Conservation (phyloP, 2,329 filamentous ascomycete species). For the Talaromyces amestolkiae region DNA sequence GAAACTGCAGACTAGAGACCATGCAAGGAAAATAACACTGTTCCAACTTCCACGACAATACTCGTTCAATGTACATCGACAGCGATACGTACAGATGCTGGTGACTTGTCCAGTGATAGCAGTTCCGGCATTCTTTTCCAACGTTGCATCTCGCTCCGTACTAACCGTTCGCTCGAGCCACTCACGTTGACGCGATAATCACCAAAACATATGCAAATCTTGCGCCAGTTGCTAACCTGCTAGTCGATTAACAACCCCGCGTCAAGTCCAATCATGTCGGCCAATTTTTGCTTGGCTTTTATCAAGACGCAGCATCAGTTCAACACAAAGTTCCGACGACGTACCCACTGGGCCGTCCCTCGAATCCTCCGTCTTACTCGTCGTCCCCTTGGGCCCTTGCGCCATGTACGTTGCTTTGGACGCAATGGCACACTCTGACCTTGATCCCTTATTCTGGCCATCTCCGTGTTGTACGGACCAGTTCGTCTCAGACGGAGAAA, state of each 20-base stretch:
- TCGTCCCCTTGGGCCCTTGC: neutral
- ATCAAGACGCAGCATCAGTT: neutral
- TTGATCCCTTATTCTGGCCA: neutral
- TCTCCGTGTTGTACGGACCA: neutral
- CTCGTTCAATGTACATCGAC: neutral
- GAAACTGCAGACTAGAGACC: neutral
- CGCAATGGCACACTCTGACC: neutral
- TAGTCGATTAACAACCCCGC: neutral
- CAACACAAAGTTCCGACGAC: neutral
- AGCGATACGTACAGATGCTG: neutral
- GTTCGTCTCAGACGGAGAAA: neutral
- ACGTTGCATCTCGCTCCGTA: slow-evolving; percentile 3
- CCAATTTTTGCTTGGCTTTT: neutral
- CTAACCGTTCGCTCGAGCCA: slow-evolving; percentile 3
- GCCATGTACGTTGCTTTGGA: slow-evolving; percentile 1
- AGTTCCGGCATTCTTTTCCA: neutral
- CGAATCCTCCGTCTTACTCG: neutral
- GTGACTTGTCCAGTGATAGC: neutral
- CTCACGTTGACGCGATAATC: slow-evolving; percentile 8
- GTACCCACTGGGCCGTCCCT: neutral
- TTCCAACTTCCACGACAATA: too few species aligned
- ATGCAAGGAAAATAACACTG: neutral
- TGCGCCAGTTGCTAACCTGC: neutral
- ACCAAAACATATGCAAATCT: slow-evolving; percentile 5
- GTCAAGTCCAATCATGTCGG: neutral